Conservation (phyloP, 2,329 filamentous ascomycete species). For the Penicillium sp. region DNA sequence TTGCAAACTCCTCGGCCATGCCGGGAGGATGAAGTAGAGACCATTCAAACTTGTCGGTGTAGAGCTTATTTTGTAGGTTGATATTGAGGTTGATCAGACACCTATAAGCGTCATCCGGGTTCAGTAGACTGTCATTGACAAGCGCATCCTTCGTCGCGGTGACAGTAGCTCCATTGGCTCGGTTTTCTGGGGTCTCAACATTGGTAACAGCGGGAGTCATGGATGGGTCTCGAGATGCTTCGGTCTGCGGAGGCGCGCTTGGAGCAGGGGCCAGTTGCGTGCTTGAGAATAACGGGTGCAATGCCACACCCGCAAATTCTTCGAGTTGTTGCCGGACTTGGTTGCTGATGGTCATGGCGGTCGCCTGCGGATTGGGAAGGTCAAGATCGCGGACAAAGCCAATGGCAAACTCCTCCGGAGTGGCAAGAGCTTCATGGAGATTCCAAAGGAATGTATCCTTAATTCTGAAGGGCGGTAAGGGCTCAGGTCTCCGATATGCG, state of each 20-base stretch:
- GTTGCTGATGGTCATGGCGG: conserved; percentile 78
- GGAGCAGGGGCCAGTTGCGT: conserved; percentile 26
- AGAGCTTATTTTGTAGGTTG: conserved; percentile 84
- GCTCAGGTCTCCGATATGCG: conserved; percentile 73
- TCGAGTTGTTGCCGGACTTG: conserved; percentile 94
- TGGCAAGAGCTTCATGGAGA: conserved; percentile 86
- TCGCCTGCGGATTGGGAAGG: conserved; percentile 66
- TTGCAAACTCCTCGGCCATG: conserved; percentile 86
- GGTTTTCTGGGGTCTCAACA: conserved; percentile 57
- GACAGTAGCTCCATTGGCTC: conserved; percentile 21
- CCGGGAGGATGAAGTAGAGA: conserved; percentile 87
- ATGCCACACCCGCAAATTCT: conserved; percentile 89
- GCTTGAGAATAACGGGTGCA: conserved; percentile 82
- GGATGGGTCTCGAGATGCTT: conserved; percentile 50
- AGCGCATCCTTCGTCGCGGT: conserved; percentile 34
- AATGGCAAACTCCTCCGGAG: conserved; percentile 92
- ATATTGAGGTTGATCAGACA: conserved; percentile 89
- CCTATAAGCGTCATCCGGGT: conserved; percentile 90
- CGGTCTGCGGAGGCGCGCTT: conserved; percentile 26
- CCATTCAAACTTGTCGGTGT: conserved; percentile 98
- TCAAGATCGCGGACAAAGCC: conserved; percentile 88
- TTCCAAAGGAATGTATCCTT: conserved; percentile 99
- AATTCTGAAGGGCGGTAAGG: conserved; percentile 77
- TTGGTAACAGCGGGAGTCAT: conserved; percentile 50
- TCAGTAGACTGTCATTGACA: conserved; percentile 67